Conservation (phyloP, 257 asterid species). For the Primulina tabacum region DNA sequence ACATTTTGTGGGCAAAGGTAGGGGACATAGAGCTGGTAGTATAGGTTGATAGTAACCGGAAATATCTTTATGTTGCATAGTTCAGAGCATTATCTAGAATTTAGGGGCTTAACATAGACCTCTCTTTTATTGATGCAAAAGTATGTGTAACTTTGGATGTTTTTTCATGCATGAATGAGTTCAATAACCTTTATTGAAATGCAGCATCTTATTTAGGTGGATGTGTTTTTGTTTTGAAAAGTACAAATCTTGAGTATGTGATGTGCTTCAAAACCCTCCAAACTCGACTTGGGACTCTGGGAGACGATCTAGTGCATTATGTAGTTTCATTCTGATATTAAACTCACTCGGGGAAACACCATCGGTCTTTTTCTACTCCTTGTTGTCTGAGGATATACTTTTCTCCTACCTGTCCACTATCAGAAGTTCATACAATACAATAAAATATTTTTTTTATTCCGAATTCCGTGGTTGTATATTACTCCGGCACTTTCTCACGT, state of each 20-base stretch:
- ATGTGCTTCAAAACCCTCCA: neutral
- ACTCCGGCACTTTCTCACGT: neutral
- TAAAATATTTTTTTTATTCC: neutral
- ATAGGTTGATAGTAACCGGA: conserved; percentile 25
- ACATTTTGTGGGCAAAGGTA: conserved; percentile 28
- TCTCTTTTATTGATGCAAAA: conserved; percentile 24
- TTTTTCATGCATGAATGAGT: conserved; percentile 29
- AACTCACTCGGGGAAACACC: neutral
- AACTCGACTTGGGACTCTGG: neutral
- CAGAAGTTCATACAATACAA: neutral
- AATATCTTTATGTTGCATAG: conserved; percentile 23
- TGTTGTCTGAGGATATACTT: conserved; percentile 10
- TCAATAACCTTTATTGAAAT: conserved; percentile 23
- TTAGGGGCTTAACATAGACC: conserved; percentile 18
- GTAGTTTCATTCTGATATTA: conserved; percentile 13
- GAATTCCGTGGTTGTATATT: neutral
- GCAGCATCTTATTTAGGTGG: conserved; percentile 9
- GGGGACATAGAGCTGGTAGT: conserved; percentile 28
- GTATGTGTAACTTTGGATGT: conserved; percentile 22
- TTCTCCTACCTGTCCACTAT: neutral
- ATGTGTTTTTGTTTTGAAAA: neutral
- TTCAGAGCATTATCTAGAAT: conserved; percentile 23
- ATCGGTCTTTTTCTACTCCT: conserved; percentile 18
- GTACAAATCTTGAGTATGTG: conserved; percentile 17
- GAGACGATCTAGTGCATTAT: conserved; percentile 13